These are phyloP conservation scores for Dactylellina drechsleri DNA, from an alignment of 2,329 filamentous ascomycete genomes.

Conservation along the genomic window DNA sequence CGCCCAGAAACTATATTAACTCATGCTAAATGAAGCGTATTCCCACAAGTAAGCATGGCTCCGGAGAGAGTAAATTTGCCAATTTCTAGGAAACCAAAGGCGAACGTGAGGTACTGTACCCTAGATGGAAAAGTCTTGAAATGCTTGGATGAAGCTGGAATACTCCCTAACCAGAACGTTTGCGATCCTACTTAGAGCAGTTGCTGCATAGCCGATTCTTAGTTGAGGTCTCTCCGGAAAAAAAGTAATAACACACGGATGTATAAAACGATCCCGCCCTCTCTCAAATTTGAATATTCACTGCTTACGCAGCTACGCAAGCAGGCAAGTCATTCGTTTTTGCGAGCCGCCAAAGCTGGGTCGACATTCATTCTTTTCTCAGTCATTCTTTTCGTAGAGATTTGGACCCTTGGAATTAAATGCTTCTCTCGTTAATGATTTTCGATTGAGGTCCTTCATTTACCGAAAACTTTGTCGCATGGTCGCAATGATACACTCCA, in stretches of 20 bases:
- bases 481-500: constrained; percentile 8
- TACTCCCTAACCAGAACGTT: not conserved
- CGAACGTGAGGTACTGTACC: constrained; percentile 13
- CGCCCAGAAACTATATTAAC: constrained; percentile 3
- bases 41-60: not conserved
- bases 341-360: constrained; percentile 20
- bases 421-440: not conserved
- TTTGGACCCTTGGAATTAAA: not conserved
- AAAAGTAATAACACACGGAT: not conserved
- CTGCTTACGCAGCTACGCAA: not conserved
- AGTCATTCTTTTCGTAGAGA: constrained; percentile 3
- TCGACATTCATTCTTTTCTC: constrained; percentile 22
- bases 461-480: not conserved
- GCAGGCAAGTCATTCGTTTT: constrained; percentile 23
- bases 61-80: not conserved
- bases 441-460: constrained; percentile 5
- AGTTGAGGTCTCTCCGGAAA: too few relatives aligned
- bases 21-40: not conserved
- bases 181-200: not conserved
- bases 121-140: not conserved
- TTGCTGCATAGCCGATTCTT: too few relatives aligned
- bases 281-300: not conserved
- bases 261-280: constrained; percentile 20
- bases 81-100: constrained; percentile 30
- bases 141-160: not conserved